phyloP scores from a whole-genome alignment of 345 rosid genomes.

The Firmiana major region DNA sequence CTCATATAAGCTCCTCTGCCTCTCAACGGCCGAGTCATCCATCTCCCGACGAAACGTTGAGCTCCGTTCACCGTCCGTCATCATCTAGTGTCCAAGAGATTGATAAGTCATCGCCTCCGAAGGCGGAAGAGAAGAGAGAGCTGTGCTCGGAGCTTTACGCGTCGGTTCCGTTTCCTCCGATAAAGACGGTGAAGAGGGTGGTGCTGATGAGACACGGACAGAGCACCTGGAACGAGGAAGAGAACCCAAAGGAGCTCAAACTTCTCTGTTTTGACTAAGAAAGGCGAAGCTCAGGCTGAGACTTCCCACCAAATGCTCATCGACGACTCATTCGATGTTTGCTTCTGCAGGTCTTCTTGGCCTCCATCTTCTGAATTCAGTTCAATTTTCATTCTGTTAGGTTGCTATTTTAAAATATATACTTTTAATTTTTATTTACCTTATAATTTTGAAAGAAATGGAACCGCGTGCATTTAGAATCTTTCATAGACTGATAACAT shows the following conservation, averaged over 20 bases:
- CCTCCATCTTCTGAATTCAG: not conserved
- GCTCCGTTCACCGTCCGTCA: conserved; percentile 29
- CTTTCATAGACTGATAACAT: too few species aligned
- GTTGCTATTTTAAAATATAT: not conserved
- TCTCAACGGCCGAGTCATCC: conserved; percentile 25
- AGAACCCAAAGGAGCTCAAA: conserved; percentile 92
- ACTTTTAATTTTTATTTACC: too few species aligned
- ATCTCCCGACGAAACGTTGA: conserved; percentile 16
- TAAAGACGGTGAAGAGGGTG: conserved; percentile 66
- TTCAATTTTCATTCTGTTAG: not conserved
- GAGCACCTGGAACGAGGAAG: conserved; percentile 96
- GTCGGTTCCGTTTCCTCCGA: conserved; percentile 39
- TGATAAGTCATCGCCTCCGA: conserved; percentile 21
- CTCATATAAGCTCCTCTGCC: conserved; percentile 27
- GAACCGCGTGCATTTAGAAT: too few species aligned
- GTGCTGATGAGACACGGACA: conserved; percentile 92
- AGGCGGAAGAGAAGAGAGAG: conserved; percentile 13
- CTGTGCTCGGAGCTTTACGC: conserved; percentile 33
- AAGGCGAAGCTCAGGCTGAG: conserved; percentile 88
- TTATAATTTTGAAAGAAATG: too few species aligned
- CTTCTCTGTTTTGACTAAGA: conserved; percentile 74
- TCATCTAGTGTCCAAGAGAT: conserved; percentile 35
- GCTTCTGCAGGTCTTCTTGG: conserved; percentile 65
- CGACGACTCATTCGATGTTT: conserved; percentile 67
- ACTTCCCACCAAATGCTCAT: conserved; percentile 88